Evolutionary conservation across 2,329 filamentous ascomycete species (phyloP).

Genomic region (Cordyceps militaris): DNA sequence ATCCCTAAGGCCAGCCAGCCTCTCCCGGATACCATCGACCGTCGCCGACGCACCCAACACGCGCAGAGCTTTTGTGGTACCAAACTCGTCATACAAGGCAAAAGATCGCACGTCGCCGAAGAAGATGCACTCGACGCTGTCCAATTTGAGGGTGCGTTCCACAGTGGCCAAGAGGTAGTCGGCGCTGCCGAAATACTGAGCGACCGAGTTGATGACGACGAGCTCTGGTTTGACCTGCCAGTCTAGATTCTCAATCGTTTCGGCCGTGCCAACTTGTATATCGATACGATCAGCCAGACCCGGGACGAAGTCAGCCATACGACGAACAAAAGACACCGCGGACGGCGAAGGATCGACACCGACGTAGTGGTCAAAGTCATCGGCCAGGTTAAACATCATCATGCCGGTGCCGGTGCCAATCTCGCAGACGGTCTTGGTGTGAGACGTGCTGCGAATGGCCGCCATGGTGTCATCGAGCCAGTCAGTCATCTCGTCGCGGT

Average conservation of each 20-base stretch:
- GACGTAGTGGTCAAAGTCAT: conserved; percentile 19
- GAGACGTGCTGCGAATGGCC: conserved; percentile 15
- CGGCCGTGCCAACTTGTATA: conserved; percentile 18
- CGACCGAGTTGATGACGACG: conserved; percentile 19
- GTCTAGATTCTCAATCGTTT: conserved; percentile 13
- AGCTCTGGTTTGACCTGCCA: conserved; percentile 10
- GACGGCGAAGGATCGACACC: conserved; percentile 22
- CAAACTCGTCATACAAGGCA: conserved; percentile 15
- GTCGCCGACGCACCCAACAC: not conserved
- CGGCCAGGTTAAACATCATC: conserved; percentile 24
- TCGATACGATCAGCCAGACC: conserved; percentile 12
- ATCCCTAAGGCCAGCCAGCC: conserved; percentile 15
- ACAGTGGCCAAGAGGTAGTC: conserved; percentile 9
- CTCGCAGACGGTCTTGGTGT: conserved; percentile 19
- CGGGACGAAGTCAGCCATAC: conserved; percentile 13
- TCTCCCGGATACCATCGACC: conserved; percentile 8
- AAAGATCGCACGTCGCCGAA: conserved; percentile 20
- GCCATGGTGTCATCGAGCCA: conserved; percentile 27
- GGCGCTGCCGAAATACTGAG: conserved; percentile 13
- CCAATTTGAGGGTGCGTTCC: not conserved
- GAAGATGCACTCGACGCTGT: conserved; percentile 11
- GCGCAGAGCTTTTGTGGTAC: conserved; percentile 11
- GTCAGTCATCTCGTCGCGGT: conserved; percentile 24
- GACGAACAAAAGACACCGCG: conserved; percentile 19
- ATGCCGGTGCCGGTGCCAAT: conserved; percentile 26